Conservation (phyloP, 441 rosid species). For the Cnidoscolus chayamansa region DNA sequence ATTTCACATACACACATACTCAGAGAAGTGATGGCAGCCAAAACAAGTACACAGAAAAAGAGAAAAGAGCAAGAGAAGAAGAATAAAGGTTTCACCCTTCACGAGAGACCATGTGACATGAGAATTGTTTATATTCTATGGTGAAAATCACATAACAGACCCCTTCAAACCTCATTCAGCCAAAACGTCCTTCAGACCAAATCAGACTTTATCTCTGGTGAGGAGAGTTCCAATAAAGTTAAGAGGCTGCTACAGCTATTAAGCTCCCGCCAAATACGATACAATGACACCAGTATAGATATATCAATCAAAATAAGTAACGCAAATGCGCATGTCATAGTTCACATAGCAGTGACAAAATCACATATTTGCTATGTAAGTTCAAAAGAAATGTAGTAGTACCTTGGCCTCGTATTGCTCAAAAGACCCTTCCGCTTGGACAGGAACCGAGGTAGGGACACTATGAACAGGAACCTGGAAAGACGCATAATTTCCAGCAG, state of each 20-base stretch:
- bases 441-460: conserved; percentile 34
- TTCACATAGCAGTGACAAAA: conserved; percentile 6
- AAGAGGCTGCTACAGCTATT: neutral
- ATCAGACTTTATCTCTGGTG: neutral
- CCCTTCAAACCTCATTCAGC: neutral
- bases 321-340: neutral
- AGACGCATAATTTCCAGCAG: conserved; percentile 49
- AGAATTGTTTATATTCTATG: neutral
- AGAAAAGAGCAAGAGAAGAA: neutral
- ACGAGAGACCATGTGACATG: neutral
- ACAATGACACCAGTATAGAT: neutral
- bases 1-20: neutral
- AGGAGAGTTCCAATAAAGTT: too few species aligned
- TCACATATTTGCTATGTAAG: neutral
- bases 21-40: neutral
- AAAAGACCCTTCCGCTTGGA: conserved; percentile 34
- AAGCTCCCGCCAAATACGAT: neutral
- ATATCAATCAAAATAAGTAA: neutral
- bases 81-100: neutral
- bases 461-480: conserved; percentile 51
- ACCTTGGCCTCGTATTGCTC: conserved; percentile 48
- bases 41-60: neutral
- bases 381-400: conserved; percentile 5
- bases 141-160: neutral
- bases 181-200: neutral